Percentiles rank a stretch among this genome's conserved stretches.
Conservation (phyloP, 2,329 filamentous ascomycete genomes). For the Orbilia blumenaviensis region DNA sequence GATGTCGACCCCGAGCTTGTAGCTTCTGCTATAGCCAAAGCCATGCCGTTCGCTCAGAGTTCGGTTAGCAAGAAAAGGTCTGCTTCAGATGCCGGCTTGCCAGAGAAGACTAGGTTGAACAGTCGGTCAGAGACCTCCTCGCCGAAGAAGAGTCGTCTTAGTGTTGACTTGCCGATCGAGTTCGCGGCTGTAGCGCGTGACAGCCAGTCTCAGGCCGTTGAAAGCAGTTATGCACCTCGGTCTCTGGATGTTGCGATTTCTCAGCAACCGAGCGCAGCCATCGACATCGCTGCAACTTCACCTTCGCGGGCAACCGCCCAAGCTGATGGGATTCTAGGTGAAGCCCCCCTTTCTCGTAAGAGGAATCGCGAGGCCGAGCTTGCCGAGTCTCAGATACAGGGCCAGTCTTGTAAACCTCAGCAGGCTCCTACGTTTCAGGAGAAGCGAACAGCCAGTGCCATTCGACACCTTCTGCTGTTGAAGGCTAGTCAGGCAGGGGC, state of each 20-base stretch:
- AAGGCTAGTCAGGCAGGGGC: background rate
- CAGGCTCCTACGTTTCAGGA: background rate
- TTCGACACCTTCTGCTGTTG: background rate
- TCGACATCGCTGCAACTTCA: background rate
- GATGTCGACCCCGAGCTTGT: background rate
- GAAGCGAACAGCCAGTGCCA: background rate
- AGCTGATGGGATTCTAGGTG: background rate
- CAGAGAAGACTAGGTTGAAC: conserved; percentile 29
- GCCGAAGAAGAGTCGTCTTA: conserved; percentile 33
- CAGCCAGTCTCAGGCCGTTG: background rate
- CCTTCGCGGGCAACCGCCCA: background rate
- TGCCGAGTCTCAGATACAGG: background rate
- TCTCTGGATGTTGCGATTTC: background rate
- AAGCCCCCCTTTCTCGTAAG: background rate
- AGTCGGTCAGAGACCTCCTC: conserved; percentile 12
- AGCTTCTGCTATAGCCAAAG: background rate
- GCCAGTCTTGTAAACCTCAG: conserved; percentile 9
- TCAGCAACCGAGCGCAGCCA: background rate
- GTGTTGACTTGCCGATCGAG: conserved; percentile 22
- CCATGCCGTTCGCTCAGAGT: background rate
- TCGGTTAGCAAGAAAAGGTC: background rate
- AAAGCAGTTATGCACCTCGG: background rate
- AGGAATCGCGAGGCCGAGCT: background rate
- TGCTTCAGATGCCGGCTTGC: conserved; percentile 1
- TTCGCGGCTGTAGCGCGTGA: conserved; percentile 17